Evolutionary conservation across 352 stramenopile genomes (phyloP).

Genomic region (Phytophthora kernoviae): DNA sequence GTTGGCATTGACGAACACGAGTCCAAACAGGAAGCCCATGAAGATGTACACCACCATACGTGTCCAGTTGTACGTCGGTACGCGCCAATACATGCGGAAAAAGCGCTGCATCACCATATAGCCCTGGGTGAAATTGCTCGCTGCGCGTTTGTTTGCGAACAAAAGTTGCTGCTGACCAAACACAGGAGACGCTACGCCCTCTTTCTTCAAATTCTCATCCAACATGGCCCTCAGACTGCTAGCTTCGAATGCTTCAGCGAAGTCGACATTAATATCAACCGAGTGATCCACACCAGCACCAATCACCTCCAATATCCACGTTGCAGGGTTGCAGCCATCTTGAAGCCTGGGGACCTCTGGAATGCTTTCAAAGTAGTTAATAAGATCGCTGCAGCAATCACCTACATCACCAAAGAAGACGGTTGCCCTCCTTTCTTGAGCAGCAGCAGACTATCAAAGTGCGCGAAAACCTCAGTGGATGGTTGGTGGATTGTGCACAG

Average conservation of each 20-base stretch:
- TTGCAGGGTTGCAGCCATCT: slow-evolving; percentile 52
- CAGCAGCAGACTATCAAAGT: slow-evolving; percentile 84
- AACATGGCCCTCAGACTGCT: slow-evolving; percentile 26
- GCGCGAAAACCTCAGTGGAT: slow-evolving; percentile 80
- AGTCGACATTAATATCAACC: slow-evolving; percentile 36
- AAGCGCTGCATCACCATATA: slow-evolving; percentile 56
- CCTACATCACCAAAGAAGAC: slow-evolving; percentile 55
- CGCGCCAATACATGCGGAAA: slow-evolving; percentile 78
- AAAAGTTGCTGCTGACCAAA: slow-evolving; percentile 20
- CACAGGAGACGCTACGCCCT: slow-evolving; percentile 21
- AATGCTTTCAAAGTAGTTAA: slow-evolving; percentile 58
- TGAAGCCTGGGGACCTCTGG: slow-evolving; percentile 46
- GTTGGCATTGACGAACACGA: slow-evolving; percentile 43
- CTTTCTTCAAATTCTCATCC: slow-evolving; percentile 27
- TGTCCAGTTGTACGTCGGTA: slow-evolving; percentile 76
- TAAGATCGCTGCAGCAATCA: slow-evolving; percentile 15
- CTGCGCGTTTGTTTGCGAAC: slow-evolving; percentile 39
- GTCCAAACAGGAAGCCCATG: slow-evolving; percentile 63
- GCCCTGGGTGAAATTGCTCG: slow-evolving; percentile 26
- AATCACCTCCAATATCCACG: slow-evolving; percentile 86
- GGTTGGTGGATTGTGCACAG: slow-evolving; percentile 93
- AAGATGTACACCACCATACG: slow-evolving; percentile 53
- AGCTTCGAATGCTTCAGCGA: slow-evolving; percentile 24
- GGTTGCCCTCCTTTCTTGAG: slow-evolving; percentile 58
- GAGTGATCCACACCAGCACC: slow-evolving; percentile 43